Percentiles rank a stretch among this genome's conserved stretches.
phyloP scores from a whole-genome alignment of 805 yeast genomes.

The Ogataea pilisensis region DNA sequence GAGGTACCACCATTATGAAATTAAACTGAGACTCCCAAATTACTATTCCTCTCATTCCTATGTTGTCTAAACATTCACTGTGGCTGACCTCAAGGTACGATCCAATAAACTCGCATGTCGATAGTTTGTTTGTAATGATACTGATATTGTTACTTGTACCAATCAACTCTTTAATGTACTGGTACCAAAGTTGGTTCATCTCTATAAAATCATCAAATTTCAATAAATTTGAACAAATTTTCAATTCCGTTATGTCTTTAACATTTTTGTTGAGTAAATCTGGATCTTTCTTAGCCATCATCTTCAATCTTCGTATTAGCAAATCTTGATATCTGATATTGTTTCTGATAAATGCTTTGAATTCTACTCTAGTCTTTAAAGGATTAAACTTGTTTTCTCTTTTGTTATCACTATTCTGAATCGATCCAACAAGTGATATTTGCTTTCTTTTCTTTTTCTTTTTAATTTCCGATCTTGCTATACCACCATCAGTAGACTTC shows the following conservation, averaged over 20 bases:
- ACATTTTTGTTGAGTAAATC: slow-evolving; percentile 12
- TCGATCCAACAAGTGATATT: slow-evolving; percentile 14
- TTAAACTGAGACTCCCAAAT: slow-evolving; percentile 79
- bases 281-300: slow-evolving; percentile 22
- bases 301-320: slow-evolving; percentile 34
- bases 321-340: slow-evolving; percentile 38
- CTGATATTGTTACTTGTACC: slow-evolving; percentile 26
- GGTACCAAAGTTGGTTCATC: slow-evolving; percentile 69
- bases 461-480: slow-evolving; percentile 13
- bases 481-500: slow-evolving; percentile 33
- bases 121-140: slow-evolving; percentile 48
- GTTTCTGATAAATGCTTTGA: slow-evolving; percentile 37
- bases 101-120: slow-evolving; percentile 81
- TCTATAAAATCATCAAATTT: slow-evolving; percentile 47
- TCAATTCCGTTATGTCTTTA: slow-evolving; percentile 20
- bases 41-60: slow-evolving; percentile 71
- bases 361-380: slow-evolving; percentile 34
- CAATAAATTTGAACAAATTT: slow-evolving; percentile 21
- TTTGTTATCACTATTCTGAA: slow-evolving; percentile 2
- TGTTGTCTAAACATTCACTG: slow-evolving; percentile 50
- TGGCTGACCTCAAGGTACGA: slow-evolving; percentile 56
- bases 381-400: slow-evolving; percentile 21
- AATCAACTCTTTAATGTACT: slow-evolving; percentile 57
- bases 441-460: slow-evolving; percentile 7
- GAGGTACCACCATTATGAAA: slow-evolving; percentile 57